phyloP scores from a whole-genome alignment of 495 filamentous ascomycete genomes.

The Penicillium parvum region DNA sequence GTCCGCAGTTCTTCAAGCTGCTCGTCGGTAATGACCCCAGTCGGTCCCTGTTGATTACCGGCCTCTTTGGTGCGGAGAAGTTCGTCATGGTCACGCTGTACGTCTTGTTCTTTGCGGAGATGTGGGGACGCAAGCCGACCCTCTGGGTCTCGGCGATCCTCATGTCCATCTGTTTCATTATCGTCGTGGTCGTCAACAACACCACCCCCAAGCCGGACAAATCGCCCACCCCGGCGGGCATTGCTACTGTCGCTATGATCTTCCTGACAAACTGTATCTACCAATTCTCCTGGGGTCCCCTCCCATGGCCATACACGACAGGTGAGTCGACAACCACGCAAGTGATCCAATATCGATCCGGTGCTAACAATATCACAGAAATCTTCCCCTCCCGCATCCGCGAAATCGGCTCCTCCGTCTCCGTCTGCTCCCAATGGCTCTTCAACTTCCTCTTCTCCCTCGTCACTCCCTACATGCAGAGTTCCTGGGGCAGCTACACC shows the following conservation, averaged over 20 bases:
- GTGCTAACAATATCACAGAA: slow-evolving; percentile 9
- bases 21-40: slow-evolving; percentile 39
- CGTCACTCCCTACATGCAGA: slow-evolving; percentile 47
- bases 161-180: slow-evolving; percentile 48
- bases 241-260: slow-evolving; percentile 46
- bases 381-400: slow-evolving; percentile 49
- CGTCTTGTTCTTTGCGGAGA: slow-evolving; percentile 50
- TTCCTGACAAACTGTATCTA: slow-evolving; percentile 44
- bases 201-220: slow-evolving; percentile 28
- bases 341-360: no score
- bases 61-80: slow-evolving; percentile 49
- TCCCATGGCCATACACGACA: slow-evolving; percentile 48
- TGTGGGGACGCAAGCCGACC: slow-evolving; percentile 50
- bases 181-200: slow-evolving; percentile 39
- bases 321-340: slow-evolving; percentile 18
- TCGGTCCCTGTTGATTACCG: slow-evolving; percentile 39
- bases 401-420: slow-evolving; percentile 39
- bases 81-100: slow-evolving; percentile 42
- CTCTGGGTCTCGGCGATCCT: slow-evolving; percentile 48
- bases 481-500: slow-evolving; percentile 45
- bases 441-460: slow-evolving; percentile 50
- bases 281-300: slow-evolving; percentile 49
- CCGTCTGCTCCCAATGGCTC: slow-evolving; percentile 46
- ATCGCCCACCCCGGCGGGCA: slow-evolving; percentile 33
- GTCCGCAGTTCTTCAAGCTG: slow-evolving; percentile 46